Conservation (phyloP, 805 yeast species). For the Candida suzukii region DNA sequence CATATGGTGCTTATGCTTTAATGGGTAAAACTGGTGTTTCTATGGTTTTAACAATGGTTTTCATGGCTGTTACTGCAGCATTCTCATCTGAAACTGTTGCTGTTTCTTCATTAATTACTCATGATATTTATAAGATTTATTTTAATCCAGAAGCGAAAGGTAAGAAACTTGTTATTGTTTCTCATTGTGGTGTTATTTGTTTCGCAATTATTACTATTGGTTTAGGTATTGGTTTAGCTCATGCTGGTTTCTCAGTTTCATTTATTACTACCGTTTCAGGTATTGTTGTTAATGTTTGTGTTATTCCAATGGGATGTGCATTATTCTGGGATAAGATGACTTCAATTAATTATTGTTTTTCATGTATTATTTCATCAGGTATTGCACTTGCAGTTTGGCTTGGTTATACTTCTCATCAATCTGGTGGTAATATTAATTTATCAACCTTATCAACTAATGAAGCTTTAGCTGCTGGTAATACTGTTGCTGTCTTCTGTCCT, state of each 20-base stretch:
- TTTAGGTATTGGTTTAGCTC: constrained; percentile 43
- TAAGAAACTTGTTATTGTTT: constrained; percentile 35
- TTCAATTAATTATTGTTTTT: constrained; percentile 34
- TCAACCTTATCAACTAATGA: constrained; percentile 39
- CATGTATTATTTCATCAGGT: constrained; percentile 40
- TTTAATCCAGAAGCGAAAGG: constrained; percentile 44
- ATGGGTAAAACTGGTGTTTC: constrained; percentile 47
- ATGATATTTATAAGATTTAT: constrained; percentile 44
- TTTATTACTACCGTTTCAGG: constrained; percentile 48
- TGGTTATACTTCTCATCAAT: constrained; percentile 27
- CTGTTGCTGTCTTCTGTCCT: constrained; percentile 47
- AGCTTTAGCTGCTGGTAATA: constrained; percentile 51
- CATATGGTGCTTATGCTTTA: constrained; percentile 42
- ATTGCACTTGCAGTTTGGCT: constrained; percentile 37
- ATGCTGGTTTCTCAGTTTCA: constrained; percentile 45
- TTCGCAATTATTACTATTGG: constrained; percentile 41
- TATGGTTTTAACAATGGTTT: constrained; percentile 37
- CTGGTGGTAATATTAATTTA: constrained; percentile 17
- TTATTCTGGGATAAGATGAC: constrained; percentile 40
- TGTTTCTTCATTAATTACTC: constrained; percentile 41
- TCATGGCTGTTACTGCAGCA: constrained; percentile 49
- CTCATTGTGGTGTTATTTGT: constrained; percentile 36
- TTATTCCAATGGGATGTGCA: constrained; percentile 42
- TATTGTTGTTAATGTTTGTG: constrained; percentile 46
- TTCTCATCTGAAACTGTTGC: constrained; percentile 51